phyloP scores from a whole-genome alignment of 208 protist species.

The Crithidia bombi region DNA sequence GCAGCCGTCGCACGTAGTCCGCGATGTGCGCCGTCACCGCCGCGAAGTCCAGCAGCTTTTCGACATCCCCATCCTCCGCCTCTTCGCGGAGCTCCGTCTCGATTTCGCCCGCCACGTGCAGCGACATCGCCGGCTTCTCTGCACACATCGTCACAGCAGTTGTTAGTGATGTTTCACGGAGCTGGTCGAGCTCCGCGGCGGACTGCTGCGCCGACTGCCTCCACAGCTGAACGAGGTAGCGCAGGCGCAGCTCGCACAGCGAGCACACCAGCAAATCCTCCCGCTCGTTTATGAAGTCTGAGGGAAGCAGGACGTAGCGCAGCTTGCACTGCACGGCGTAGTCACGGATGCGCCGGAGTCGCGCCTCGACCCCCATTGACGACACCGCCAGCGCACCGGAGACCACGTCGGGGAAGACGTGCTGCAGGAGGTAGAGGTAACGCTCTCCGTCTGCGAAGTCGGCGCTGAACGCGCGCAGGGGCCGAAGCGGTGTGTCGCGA shows the following conservation, averaged over 20 bases:
- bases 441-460: conserved; percentile 78
- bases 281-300: conserved; percentile 63
- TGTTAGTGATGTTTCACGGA: conserved; percentile 16
- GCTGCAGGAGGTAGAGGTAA: conserved; percentile 54
- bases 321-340: conserved; percentile 47
- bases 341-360: conserved; percentile 54
- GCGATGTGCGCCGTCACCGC: conserved; percentile 10
- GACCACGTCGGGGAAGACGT: conserved; percentile 55
- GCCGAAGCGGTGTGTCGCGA: conserved; percentile 14
- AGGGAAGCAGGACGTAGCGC: conserved; percentile 44
- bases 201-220: conserved; percentile 8
- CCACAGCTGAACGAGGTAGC: conserved; percentile 27
- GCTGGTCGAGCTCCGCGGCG: conserved; percentile 17
- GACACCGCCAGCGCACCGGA: conserved; percentile 26
- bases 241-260: conserved; percentile 54
- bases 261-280: conserved; percentile 77
- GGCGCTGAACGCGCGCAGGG: conserved; percentile 49
- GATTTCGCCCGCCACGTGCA: neutral
- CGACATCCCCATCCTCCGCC: neutral
- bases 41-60: conserved; percentile 18
- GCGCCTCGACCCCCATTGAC: conserved; percentile 42
- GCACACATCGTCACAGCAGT: conserved; percentile 5
- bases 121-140: neutral
- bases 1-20: conserved; percentile 14
- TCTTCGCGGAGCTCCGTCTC: neutral